These are phyloP conservation scores for Acacia crassicarpa DNA, from an alignment of 306 rosid species.

Conservation along the genomic window DNA sequence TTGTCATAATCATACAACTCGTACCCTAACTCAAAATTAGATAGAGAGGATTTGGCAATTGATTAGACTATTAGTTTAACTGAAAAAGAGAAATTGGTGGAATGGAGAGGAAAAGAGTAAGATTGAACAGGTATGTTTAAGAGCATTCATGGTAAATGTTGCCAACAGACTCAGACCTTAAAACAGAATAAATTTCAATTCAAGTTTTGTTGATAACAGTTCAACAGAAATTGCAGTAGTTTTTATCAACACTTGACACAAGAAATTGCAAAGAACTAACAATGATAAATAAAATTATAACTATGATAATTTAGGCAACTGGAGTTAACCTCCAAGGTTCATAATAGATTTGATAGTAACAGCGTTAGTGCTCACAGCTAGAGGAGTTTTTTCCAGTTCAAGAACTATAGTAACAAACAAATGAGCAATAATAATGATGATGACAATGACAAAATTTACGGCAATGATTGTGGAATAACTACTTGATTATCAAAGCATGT, in stretches of 20 bases:
- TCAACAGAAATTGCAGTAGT: background rate
- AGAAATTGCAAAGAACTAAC: background rate
- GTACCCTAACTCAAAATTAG: slow-evolving; percentile 1
- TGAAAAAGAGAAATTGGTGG: background rate
- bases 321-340: background rate
- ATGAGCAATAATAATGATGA: background rate
- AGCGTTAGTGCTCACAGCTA: background rate
- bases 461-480: background rate
- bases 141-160: background rate
- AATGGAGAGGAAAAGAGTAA: background rate
- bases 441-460: background rate
- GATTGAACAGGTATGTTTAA: background rate
- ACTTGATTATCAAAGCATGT: background rate
- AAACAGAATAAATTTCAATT: background rate
- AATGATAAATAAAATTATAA: background rate
- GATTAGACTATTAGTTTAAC: background rate
- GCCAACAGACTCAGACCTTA: background rate
- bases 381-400: background rate
- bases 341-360: background rate
- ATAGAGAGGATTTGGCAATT: background rate
- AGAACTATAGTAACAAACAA: background rate
- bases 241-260: background rate
- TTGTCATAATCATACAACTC: slow-evolving; percentile 3
- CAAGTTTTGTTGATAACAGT: background rate
- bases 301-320: background rate